Evolutionary conservation across 805 yeast species (phyloP).

Genomic region (Zygosaccharomyces rouxii): DNA sequence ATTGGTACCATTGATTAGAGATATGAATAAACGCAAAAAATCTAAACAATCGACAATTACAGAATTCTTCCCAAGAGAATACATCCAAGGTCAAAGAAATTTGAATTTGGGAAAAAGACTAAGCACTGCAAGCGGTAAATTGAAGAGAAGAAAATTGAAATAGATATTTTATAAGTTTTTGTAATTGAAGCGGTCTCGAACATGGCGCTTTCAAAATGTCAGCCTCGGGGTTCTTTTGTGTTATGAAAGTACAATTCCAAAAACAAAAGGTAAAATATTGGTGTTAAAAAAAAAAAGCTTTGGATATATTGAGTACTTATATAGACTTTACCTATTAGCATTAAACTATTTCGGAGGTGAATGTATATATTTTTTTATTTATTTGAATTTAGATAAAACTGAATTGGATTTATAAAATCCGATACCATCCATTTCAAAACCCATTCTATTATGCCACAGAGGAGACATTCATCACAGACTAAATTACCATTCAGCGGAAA

Average conservation of each 20-base stretch:
- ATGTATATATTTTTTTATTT: neutral
- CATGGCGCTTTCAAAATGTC: neutral
- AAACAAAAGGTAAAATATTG: neutral
- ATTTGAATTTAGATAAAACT: neutral
- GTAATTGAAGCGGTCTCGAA: neutral
- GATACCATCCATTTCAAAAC: neutral
- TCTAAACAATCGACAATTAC: conserved; percentile 57
- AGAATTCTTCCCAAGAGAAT: conserved; percentile 65
- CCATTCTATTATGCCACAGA: conserved; percentile 10
- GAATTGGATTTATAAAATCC: neutral
- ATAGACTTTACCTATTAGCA: neutral
- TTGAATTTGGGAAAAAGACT: conserved; percentile 56
- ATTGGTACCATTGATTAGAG: conserved; percentile 77
- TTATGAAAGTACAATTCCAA: neutral
- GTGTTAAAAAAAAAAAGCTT: neutral
- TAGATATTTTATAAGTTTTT: conserved; percentile 2
- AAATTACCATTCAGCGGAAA: conserved; percentile 6
- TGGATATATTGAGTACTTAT: neutral
- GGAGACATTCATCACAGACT: conserved; percentile 6
- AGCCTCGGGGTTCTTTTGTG: neutral
- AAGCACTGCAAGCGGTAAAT: conserved; percentile 50
- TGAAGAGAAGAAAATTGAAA: conserved; percentile 32
- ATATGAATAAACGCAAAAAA: conserved; percentile 59
- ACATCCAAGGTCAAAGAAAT: conserved; percentile 44
- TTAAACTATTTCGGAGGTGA: neutral